Evolutionary conservation across 1,284 basidiomycete genomes (phyloP).

Genomic region (Sparassis latifolia): DNA sequence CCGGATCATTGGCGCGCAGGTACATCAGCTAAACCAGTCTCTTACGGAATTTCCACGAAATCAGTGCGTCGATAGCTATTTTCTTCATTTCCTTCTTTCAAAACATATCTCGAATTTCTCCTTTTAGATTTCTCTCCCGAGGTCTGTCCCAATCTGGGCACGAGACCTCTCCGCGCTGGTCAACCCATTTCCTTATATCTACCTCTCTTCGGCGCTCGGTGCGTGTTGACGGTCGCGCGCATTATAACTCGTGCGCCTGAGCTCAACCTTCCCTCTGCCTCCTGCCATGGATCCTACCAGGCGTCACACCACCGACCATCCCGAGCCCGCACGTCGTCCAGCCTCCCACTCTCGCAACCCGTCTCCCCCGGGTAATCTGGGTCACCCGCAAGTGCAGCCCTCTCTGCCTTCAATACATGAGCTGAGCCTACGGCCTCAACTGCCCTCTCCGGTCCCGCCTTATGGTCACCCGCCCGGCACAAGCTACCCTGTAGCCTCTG

Average conservation of each 20-base stretch:
- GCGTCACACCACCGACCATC: not conserved
- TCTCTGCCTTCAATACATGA: conserved; percentile 61
- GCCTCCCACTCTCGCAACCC: conserved; percentile 2
- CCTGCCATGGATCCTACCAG: conserved; percentile 8
- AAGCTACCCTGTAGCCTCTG: conserved; percentile 16
- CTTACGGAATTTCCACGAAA: conserved; percentile 15
- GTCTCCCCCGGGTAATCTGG: conserved; percentile 1
- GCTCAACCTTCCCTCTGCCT: conserved; percentile 6
- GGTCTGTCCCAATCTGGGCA: conserved; percentile 13
- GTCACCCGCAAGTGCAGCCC: conserved; percentile 9
- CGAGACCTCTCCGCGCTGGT: conserved; percentile 15
- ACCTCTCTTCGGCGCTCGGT: conserved; percentile 1
- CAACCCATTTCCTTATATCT: conserved; percentile 10
- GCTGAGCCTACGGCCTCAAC: conserved; percentile 23
- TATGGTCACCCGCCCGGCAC: conserved; percentile 2
- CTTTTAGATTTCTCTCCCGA: conserved; percentile 12
- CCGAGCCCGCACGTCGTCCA: not conserved
- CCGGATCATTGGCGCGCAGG: conserved; percentile 20
- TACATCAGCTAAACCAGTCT: conserved; percentile 11
- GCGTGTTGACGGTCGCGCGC: conserved; percentile 8
- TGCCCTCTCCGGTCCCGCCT: conserved; percentile 10
- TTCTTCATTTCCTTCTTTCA: conserved; percentile 19
- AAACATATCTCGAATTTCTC: conserved; percentile 8
- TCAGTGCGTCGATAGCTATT: conserved; percentile 24
- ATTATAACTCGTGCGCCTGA: conserved; percentile 4